phyloP scores from a whole-genome alignment of 179 eudicot species.

The Corrigiola litoralis region DNA sequence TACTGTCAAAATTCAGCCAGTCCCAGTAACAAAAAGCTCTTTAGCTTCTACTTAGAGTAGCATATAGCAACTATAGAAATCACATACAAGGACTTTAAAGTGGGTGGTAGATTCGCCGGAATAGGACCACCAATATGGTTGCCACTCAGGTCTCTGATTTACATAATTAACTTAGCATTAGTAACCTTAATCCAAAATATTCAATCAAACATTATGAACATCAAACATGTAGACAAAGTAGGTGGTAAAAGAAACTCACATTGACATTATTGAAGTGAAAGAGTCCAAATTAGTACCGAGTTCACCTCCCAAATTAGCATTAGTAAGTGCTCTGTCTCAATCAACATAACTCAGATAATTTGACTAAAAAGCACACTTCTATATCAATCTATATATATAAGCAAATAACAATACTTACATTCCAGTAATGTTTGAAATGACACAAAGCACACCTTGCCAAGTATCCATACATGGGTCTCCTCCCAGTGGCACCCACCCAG shows the following conservation, averaged over 20 bases:
- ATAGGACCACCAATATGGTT: conserved; percentile 92
- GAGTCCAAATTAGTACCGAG: conserved; percentile 68
- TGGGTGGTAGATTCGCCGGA: conserved; percentile 76
- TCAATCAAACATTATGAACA: background rate
- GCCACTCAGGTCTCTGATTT: conserved; percentile 67
- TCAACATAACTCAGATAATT: conserved; percentile 7
- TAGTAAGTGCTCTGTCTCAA: conserved; percentile 49
- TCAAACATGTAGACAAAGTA: background rate
- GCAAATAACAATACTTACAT: conserved; percentile 39
- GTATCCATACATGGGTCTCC: conserved; percentile 87
- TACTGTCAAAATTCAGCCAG: background rate
- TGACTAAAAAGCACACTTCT: background rate
- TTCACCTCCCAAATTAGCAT: conserved; percentile 78
- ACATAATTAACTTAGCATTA: conserved; percentile 8
- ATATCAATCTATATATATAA: background rate
- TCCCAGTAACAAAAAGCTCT: background rate
- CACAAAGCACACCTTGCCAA: conserved; percentile 97
- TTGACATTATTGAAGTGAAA: conserved; percentile 60
- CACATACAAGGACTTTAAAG: conserved; percentile 74
- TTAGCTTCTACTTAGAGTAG: background rate
- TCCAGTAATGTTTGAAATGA: conserved; percentile 51
- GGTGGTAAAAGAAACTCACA: conserved; percentile 41
- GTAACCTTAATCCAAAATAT: background rate
- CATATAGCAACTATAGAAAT: background rate
- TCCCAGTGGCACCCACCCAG: conserved; percentile 81